Percentiles rank a stretch among this genome's conserved stretches.
Conservation (phyloP, 2,329 filamentous ascomycete species). For the Fonsecaea multimorphosa region DNA sequence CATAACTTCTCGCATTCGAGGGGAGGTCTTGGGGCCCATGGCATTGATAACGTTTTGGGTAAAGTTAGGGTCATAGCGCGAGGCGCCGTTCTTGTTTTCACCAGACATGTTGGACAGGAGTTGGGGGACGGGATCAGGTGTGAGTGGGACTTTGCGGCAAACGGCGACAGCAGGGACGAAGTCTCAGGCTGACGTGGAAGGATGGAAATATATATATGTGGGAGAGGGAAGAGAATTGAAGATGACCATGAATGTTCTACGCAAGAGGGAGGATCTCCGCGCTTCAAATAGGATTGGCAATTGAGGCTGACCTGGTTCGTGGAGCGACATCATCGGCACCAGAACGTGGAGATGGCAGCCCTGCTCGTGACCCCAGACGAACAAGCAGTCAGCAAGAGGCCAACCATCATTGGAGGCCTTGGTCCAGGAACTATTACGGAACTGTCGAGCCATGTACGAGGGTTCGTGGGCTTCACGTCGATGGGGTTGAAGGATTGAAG, state of each 20-base stretch:
- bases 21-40: slow-evolving; percentile 72
- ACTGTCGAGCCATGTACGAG: not conserved
- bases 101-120: slow-evolving; percentile 24
- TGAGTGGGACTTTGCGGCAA: not conserved
- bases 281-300: slow-evolving; percentile 25
- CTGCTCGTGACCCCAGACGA: not conserved
- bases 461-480: not conserved
- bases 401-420: not conserved
- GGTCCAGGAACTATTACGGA: not conserved
- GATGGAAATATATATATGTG: not conserved
- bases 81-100: slow-evolving; percentile 15
- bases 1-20: slow-evolving; percentile 69
- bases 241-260: not conserved
- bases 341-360: not conserved
- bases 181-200: not conserved
- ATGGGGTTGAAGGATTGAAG: too few relatives aligned
- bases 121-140: not conserved
- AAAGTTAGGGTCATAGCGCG: slow-evolving; percentile 54
- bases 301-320: slow-evolving; percentile 19
- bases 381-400: not conserved
- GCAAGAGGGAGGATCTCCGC: not conserved
- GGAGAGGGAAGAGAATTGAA: not conserved
- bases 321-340: not conserved
- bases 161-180: not conserved
- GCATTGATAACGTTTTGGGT: slow-evolving; percentile 76